Evolutionary conservation across 2,329 filamentous ascomycete species (phyloP).

Genomic region (Colletotrichum gigasporum): DNA sequence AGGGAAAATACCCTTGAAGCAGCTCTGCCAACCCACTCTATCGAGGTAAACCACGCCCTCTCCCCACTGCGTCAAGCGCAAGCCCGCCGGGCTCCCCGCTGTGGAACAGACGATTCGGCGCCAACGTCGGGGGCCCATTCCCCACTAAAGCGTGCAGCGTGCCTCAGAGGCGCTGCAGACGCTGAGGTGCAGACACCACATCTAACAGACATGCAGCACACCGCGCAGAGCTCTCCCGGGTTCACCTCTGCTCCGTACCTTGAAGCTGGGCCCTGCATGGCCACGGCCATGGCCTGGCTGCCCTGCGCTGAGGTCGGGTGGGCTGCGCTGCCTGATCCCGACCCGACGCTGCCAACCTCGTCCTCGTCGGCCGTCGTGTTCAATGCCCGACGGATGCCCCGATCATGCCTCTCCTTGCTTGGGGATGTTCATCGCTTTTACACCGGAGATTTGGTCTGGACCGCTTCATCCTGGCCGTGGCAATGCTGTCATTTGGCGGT

Average conservation of each 20-base stretch:
- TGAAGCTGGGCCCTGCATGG: constrained; percentile 26
- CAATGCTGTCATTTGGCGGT: constrained; percentile 17
- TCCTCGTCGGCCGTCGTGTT: constrained; percentile 12
- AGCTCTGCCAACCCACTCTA: not conserved
- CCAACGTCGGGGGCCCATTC: constrained; percentile 21
- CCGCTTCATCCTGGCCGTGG: constrained; percentile 1
- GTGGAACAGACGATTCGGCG: constrained; percentile 30
- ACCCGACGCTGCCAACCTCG: constrained; percentile 14
- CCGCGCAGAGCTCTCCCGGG: constrained; percentile 26
- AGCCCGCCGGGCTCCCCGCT: constrained; percentile 18
- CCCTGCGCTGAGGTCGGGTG: constrained; percentile 4
- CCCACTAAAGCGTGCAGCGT: constrained; percentile 6
- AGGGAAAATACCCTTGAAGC: constrained; percentile 3
- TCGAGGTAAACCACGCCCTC: not conserved
- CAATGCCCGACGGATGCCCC: constrained; percentile 17
- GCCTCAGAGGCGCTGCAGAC: constrained; percentile 21
- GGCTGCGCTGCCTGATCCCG: constrained; percentile 12
- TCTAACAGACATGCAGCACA: not conserved
- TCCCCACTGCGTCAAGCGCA: constrained; percentile 16
- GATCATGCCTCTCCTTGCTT: constrained; percentile 26
- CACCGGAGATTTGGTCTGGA: constrained; percentile 24
- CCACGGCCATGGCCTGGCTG: too few species aligned
- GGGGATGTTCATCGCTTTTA: constrained; percentile 24
- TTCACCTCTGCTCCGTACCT: constrained; percentile 9
- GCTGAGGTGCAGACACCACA: constrained; percentile 4